These are phyloP conservation scores for Pyrenula aspistea DNA, from an alignment of 495 filamentous ascomycete species.

Conservation along the genomic window DNA sequence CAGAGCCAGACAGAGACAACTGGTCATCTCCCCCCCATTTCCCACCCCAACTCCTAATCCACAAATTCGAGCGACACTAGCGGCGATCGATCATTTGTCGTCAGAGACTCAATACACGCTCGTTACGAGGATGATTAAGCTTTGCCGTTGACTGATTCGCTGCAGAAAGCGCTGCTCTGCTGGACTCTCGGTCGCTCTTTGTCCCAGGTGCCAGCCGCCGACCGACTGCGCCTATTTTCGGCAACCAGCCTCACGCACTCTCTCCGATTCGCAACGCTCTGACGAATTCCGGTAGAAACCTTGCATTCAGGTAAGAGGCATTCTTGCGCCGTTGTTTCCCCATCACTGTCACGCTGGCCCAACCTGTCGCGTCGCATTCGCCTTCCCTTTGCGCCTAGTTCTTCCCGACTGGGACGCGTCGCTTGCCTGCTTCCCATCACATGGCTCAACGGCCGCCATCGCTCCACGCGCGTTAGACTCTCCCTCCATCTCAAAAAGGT, in stretches of 20 bases:
- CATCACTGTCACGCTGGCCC: background rate
- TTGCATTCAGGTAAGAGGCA: slow-evolving; percentile 1
- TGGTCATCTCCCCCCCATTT: background rate
- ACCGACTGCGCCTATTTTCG: background rate
- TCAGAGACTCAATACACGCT: background rate
- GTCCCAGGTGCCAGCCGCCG: background rate
- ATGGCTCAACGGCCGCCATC: background rate
- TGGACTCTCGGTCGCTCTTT: background rate
- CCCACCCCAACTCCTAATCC: background rate
- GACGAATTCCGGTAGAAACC: slow-evolving; percentile 1
- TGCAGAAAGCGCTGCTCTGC: background rate
- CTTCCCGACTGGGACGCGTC: background rate
- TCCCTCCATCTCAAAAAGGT: background rate
- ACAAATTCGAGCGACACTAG: background rate
- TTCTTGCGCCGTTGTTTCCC: background rate
- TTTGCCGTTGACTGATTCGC: background rate
- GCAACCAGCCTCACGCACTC: slow-evolving; percentile 1
- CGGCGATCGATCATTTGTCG: background rate
- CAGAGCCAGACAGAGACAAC: background rate
- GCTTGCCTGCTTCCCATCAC: background rate
- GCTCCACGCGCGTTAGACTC: slow-evolving; percentile 2
- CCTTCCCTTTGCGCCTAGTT: background rate
- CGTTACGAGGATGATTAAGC: background rate
- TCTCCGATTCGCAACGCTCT: slow-evolving; percentile 2
- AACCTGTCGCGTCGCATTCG: background rate